Conservation (phyloP, 768 basidiomycete species). For the Suillus tomentosus region DNA sequence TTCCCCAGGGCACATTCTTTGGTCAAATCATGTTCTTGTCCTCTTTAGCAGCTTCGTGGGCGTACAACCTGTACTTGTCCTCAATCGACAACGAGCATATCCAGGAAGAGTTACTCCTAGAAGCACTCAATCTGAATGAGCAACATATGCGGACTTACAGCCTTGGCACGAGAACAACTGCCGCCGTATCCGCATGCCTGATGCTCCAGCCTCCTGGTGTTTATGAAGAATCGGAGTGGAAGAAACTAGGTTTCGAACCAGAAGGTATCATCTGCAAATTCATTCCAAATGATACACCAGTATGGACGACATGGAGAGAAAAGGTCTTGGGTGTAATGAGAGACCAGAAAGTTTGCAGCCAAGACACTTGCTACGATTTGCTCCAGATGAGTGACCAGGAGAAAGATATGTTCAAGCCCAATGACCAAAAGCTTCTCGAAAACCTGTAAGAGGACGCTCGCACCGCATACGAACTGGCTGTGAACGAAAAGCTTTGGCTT, state of each 20-base stretch:
- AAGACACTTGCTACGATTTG: neutral
- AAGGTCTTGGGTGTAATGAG: neutral
- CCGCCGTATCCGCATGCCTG: conserved; percentile 10
- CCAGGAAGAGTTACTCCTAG: conserved; percentile 23
- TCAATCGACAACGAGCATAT: conserved; percentile 32
- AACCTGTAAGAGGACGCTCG: neutral
- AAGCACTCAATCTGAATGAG: conserved; percentile 1
- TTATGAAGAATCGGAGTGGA: neutral
- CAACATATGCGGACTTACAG: conserved; percentile 6
- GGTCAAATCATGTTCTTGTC: conserved; percentile 38
- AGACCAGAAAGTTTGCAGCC: neutral
- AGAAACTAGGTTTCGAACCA: neutral
- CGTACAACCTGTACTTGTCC: conserved; percentile 33
- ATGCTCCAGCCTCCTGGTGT: conserved; percentile 3
- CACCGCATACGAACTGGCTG: neutral
- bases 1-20: conserved; percentile 35
- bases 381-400: neutral
- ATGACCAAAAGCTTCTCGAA: neutral
- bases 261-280: conserved; percentile 9
- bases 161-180: conserved; percentile 13
- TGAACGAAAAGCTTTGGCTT: neutral
- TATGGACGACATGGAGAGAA: conserved; percentile 10
- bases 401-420: neutral
- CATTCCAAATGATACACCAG: conserved; percentile 15
- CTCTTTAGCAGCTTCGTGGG: conserved; percentile 34